Percentiles rank a stretch among this genome's conserved stretches.
These are phyloP conservation scores for Vigna unguiculata DNA, from an alignment of 306 rosid species.

Conservation along the genomic window DNA sequence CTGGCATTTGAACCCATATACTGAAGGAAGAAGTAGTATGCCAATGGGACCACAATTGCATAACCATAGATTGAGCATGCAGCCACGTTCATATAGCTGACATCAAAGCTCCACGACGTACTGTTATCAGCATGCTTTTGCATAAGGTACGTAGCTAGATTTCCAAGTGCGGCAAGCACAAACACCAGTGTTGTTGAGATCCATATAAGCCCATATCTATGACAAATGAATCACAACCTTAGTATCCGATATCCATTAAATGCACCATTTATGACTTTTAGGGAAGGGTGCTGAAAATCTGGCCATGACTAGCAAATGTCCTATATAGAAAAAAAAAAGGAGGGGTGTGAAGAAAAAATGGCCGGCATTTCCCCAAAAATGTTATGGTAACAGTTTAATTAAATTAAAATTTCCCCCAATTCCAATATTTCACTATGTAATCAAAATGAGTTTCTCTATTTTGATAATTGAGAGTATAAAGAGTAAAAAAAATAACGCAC, in stretches of 20 bases:
- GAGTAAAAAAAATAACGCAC: constrained; percentile 58
- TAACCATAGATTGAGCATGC: constrained; percentile 88
- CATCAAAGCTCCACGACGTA: constrained; percentile 84
- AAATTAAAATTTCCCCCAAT: background rate
- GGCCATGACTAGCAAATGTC: constrained; percentile 23
- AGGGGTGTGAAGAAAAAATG: background rate
- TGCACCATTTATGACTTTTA: constrained; percentile 35
- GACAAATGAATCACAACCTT: constrained; percentile 34
- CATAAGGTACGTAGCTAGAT: constrained; percentile 93
- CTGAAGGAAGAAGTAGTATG: constrained; percentile 84
- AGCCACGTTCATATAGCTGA: constrained; percentile 78
- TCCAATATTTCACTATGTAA: background rate
- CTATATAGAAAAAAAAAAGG: background rate
- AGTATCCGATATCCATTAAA: constrained; percentile 38
- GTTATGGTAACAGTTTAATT: constrained; percentile 27
- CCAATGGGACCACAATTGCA: constrained; percentile 80
- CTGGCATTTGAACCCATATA: constrained; percentile 81
- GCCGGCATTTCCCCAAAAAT: background rate
- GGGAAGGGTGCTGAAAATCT: constrained; percentile 30
- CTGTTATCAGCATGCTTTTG: constrained; percentile 57
- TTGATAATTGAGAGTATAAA: constrained; percentile 25
- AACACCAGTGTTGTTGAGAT: constrained; percentile 92
- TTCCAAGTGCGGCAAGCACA: constrained; percentile 89
- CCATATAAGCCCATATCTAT: constrained; percentile 93
- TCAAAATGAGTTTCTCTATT: constrained; percentile 18